phyloP scores from a whole-genome alignment of 495 filamentous ascomycete genomes.

The Elasticomyces elasticus region DNA sequence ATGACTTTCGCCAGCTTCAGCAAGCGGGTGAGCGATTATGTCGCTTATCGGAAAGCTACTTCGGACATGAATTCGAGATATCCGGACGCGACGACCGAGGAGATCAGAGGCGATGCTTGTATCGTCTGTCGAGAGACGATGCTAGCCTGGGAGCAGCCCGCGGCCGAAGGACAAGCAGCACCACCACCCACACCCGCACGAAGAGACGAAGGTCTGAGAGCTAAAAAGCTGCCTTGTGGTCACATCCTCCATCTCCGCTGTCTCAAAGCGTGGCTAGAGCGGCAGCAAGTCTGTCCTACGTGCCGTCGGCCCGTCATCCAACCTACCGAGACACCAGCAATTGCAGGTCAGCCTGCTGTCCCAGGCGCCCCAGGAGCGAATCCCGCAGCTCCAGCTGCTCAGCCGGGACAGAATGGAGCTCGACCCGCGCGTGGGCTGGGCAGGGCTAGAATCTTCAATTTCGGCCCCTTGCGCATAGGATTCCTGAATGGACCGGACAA shows the following conservation, averaged over 20 bases:
- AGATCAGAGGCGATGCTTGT: constrained; percentile 84
- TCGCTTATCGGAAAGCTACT: constrained; percentile 80
- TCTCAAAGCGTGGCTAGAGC: constrained; percentile 92
- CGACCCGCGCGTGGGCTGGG: constrained; percentile 24
- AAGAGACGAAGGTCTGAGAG: constrained; percentile 67
- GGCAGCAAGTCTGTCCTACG: constrained; percentile 94
- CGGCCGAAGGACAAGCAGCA: constrained; percentile 10
- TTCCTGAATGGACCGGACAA: constrained; percentile 21
- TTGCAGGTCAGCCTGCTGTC: constrained; percentile 1
- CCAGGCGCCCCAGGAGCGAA: constrained; percentile 4
- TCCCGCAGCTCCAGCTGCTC: constrained; percentile 6
- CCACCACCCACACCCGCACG: constrained; percentile 27
- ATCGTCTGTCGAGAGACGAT: constrained; percentile 98
- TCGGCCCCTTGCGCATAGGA: constrained; percentile 50
- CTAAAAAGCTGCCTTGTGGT: constrained; percentile 93
- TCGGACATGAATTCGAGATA: constrained; percentile 86
- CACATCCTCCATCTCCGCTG: constrained; percentile 93
- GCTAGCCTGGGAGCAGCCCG: constrained; percentile 52
- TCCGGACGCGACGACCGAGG: constrained; percentile 81
- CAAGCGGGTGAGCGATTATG: constrained; percentile 74
- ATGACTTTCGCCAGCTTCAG: constrained; percentile 85
- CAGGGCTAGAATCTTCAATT: constrained; percentile 45
- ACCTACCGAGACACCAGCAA: constrained; percentile 1
- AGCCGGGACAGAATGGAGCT: constrained; percentile 6
- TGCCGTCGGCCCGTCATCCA: constrained; percentile 71